Percentiles rank a stretch among this genome's conserved stretches.
Conservation (phyloP, 805 yeast genomes). For the Alloascoidea africana region DNA sequence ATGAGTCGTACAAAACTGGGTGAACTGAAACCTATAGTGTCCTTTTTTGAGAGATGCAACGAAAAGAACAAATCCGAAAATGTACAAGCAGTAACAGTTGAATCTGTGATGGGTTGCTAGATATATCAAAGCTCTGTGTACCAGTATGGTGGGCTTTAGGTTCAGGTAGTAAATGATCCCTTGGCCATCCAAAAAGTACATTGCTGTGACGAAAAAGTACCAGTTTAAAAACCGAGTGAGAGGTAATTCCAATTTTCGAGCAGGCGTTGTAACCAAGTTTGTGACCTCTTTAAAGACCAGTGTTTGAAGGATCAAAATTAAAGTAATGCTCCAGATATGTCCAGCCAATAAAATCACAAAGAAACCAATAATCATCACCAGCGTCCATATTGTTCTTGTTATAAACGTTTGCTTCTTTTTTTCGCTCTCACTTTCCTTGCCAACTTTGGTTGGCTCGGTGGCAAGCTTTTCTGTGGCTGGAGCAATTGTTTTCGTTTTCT, state of each 20-base stretch:
- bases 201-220: slow-evolving; percentile 81
- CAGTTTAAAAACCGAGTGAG: slow-evolving; percentile 76
- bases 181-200: slow-evolving; percentile 84
- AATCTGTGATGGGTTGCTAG: slow-evolving; percentile 71
- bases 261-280: slow-evolving; percentile 72
- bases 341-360: slow-evolving; percentile 66
- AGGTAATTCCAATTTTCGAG: slow-evolving; percentile 70
- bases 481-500: no score
- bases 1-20: slow-evolving; percentile 86
- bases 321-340: slow-evolving; percentile 61
- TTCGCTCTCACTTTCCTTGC: slow-evolving; percentile 34
- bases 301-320: slow-evolving; percentile 62
- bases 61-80: slow-evolving; percentile 79
- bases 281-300: slow-evolving; percentile 87
- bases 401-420: slow-evolving; percentile 72
- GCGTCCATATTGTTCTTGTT: slow-evolving; percentile 84
- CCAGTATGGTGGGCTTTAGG: slow-evolving; percentile 27
- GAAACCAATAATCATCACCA: slow-evolving; percentile 75
- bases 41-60: slow-evolving; percentile 85
- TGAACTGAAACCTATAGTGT: slow-evolving; percentile 80
- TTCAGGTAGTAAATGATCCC: no score
- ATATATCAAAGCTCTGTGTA: slow-evolving; percentile 37
- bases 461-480: no score
- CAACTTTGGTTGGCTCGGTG: no score
- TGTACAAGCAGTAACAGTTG: slow-evolving; percentile 69